Base-by-base conservation (phyloP, 2,329 filamentous ascomycete species). In the Hortaea werneckii region DNA sequence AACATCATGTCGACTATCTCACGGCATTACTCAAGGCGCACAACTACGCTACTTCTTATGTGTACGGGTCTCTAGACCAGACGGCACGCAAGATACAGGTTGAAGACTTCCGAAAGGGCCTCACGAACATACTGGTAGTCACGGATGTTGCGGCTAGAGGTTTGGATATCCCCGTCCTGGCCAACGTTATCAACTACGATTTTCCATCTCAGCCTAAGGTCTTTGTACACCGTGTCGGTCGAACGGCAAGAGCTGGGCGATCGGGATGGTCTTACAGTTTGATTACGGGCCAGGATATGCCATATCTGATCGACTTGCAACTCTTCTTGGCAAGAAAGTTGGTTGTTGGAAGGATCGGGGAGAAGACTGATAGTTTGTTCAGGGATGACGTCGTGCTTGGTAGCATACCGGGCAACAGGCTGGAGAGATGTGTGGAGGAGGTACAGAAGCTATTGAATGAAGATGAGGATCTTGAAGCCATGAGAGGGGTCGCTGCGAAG, bases 181-280 rank as follows among this genome's bases (percentile, higher is more conserved):
- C 87, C 46, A 96, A 98, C 62, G 92, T 98, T 48, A 90, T 98
- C 72, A 96, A 98, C 72, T 98, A 94, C 67, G 90, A 96, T 61
- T 98, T 98, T 54, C 90, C 92, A 3, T 85, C 90, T 1, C 92
- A 96, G 59, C 87, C 92, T 13, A 98, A 98, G 68, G 82, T 98
- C 37, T 98, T 94, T 58, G 85, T 98, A 28, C 92, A 98, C 67
- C 83, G 92, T 62, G 92, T 98, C 40, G 92, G 92, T 58, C 83
- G 92, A 68, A 98, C 94, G 27, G 94, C 92, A 37, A 81, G 92
- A 77, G 94, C 94, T 39, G 92, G 90, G 10, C 83, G 87, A 58
- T 80, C 83, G 54, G 92, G 92, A 51, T 96, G 92, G 92, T 85
- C 84, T 68, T 98, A 95, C 68, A 95, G 87, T 70, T 74, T 98